A percentile compares a stretch with the other conserved stretches of the same genome.
Evolutionary conservation across 2,329 filamentous ascomycete species (phyloP).

Genomic region (Aspergillus uvarum): DNA sequence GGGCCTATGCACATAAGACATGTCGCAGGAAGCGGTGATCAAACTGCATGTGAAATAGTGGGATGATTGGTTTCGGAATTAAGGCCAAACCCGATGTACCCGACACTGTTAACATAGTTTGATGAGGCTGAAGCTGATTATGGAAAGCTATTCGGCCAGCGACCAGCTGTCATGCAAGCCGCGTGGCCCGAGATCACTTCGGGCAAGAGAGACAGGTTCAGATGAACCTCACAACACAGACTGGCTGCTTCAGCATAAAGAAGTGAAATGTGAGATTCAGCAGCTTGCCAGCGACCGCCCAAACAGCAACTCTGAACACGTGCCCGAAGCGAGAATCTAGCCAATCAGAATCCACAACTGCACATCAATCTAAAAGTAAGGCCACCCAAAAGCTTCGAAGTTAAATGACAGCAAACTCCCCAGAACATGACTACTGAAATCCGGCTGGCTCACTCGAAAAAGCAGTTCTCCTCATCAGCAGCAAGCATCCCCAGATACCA

Average conservation of each 20-base stretch:
- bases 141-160: neutral
- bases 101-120: neutral
- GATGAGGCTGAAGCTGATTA: neutral
- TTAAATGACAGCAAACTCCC: too few species aligned
- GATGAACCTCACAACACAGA: too few species aligned
- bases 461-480: conserved; percentile 4
- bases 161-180: neutral
- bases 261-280: too few species aligned
- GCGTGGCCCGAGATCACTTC: neutral
- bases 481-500: conserved; percentile 27
- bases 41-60: neutral
- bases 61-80: neutral
- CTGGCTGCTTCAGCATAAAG: too few species aligned
- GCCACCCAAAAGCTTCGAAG: too few species aligned
- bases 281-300: too few species aligned
- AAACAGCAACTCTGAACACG: too few species aligned
- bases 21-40: neutral
- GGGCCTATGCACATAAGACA: neutral
- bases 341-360: too few species aligned
- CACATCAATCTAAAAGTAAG: too few species aligned
- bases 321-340: too few species aligned
- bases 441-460: neutral
- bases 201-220: neutral
- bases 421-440: too few species aligned
- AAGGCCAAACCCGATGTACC: neutral